Base-by-base conservation (phyloP, 352 stramenopile species). In the Pythium sukuiense region DNA sequence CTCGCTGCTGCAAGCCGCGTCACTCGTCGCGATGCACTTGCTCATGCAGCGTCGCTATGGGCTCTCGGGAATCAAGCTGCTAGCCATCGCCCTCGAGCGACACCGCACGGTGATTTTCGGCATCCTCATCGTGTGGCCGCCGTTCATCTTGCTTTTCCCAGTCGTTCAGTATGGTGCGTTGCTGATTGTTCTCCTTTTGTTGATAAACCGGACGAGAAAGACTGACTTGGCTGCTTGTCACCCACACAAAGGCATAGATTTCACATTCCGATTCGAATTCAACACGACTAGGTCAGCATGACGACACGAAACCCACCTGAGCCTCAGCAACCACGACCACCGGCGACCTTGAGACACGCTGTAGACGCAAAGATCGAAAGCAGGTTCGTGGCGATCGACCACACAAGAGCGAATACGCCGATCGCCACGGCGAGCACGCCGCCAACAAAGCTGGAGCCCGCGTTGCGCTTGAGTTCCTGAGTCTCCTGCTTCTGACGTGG, bases 401-500 rank as follows among this genome's bases (percentile, higher is more conserved):
- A 92, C 3, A 83, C 2, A 0, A 89, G 45, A 29, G 83, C 77
- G 59, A 87, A 85, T 3, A 59, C 18, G 24, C 73, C 79, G 20
- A 84, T 73, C 8, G 4, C 53, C 6, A 89, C 43, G 3, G 72
- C 74, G 12, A 74, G 29, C 12, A 78, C 52, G 6, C 83, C 80
- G 18, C 69, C 73, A 53, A 73, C 69, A 20, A 76, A 72, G 53
- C 74, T 84, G 29, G 56, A 55, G 0, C 67, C 65, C 0, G 70
- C 81, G n/a, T 27, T 65, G 5, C 61, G 61, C 52, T 85, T 87
- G 32, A 88, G 73, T 30, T 64, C 54, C 56, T 85, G 79, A 0
- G 77, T 87, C 37, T 87, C 76, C 16, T 69, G 59, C 55, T 87
- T 88, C 60, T 92, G 83, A 9, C 63, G 76, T 20, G 83, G 83